A percentile compares a stretch with the other conserved stretches of the same genome.
Evolutionary conservation across 352 stramenopile genomes (phyloP).

Genomic region (Peronosclerospora sorghi): DNA sequence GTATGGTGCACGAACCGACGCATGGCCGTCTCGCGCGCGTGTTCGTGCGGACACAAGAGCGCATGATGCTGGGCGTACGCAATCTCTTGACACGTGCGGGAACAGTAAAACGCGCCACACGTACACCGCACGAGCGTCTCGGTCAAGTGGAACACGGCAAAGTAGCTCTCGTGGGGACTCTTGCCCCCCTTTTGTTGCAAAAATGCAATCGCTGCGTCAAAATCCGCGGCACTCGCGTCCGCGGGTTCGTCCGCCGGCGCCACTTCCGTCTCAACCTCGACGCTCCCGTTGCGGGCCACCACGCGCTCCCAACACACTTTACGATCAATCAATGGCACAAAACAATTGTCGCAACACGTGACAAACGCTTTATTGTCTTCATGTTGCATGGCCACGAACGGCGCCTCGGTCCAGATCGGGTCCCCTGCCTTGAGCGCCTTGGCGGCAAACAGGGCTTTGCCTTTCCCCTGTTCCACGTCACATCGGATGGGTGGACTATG

Average conservation of each 20-base stretch:
- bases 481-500: constrained; percentile 42
- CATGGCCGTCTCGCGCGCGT: constrained; percentile 45
- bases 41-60: constrained; percentile 50
- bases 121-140: constrained; percentile 42
- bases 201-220: constrained; percentile 44
- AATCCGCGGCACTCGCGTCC: constrained; percentile 34
- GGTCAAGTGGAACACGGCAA: constrained; percentile 48
- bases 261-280: constrained; percentile 30
- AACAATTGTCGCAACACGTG: constrained; percentile 73
- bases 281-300: constrained; percentile 17
- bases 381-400: constrained; percentile 70
- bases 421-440: constrained; percentile 48
- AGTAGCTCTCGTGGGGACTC: constrained; percentile 56
- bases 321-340: constrained; percentile 60
- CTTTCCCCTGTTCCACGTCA: constrained; percentile 41
- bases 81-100: constrained; percentile 46
- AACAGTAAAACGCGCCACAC: constrained; percentile 84
- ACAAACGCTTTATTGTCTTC: constrained; percentile 76
- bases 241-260: constrained; percentile 35
- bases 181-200: constrained; percentile 59
- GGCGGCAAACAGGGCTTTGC: constrained; percentile 61
- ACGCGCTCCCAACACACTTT: constrained; percentile 48
- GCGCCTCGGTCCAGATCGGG: constrained; percentile 57
- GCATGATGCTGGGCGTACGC: constrained; percentile 69
- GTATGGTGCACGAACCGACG: constrained; percentile 73